Conservation (phyloP, 148 eudicot genomes). For the Persicaria maculosa region DNA sequence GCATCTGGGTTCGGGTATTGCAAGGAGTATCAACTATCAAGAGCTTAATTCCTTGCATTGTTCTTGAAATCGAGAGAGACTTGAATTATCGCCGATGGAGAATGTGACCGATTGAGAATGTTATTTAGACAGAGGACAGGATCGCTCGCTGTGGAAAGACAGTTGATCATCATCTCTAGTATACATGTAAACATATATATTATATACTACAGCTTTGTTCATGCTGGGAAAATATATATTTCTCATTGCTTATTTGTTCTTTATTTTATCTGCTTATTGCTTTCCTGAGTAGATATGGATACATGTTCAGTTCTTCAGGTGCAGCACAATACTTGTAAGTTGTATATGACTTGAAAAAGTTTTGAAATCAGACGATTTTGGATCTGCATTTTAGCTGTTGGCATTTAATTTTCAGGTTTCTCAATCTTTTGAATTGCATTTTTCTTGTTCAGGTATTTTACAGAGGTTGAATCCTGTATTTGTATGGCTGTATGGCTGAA, state of each 20-base stretch:
- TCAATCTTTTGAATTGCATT: not conserved
- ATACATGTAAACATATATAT: not conserved
- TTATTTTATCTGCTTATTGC: not conserved
- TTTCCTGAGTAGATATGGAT: not conserved
- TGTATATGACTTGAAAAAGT: not conserved
- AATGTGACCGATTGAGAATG: not conserved
- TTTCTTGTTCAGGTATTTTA: too few relatives aligned
- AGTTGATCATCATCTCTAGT: not conserved
- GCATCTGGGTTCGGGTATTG: not conserved
- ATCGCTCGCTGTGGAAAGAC: too few relatives aligned
- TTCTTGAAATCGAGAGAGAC: not conserved
- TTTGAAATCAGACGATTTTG: not conserved
- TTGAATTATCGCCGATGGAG: not conserved
- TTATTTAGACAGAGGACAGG: not conserved
- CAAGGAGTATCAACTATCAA: not conserved
- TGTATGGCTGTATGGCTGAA: too few relatives aligned
- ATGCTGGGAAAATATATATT: not conserved
- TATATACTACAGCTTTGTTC: not conserved
- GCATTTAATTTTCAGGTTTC: not conserved
- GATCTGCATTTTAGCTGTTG: too few relatives aligned
- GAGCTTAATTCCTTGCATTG: not conserved
- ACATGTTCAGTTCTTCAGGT: too few relatives aligned
- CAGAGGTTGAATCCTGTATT: too few relatives aligned
- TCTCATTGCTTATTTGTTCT: not conserved
- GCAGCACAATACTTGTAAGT: not conserved